Evolutionary conservation across 179 eudicot genomes (phyloP).

Genomic region (Heliamphora pulchella): DNA sequence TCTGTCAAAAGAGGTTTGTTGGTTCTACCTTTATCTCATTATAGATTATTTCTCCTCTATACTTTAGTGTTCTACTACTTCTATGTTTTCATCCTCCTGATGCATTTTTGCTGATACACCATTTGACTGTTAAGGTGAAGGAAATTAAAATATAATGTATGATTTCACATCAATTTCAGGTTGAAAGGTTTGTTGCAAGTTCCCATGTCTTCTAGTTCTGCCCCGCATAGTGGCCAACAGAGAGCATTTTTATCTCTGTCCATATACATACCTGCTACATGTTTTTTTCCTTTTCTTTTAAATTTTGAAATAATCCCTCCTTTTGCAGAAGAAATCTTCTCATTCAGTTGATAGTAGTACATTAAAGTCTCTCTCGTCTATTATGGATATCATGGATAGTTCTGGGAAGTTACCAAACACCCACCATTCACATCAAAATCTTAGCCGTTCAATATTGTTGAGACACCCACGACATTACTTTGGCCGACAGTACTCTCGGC

Average conservation of each 20-base stretch:
- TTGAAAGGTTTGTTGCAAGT: neutral
- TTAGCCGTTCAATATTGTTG: slow-evolving; percentile 36
- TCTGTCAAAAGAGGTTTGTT: slow-evolving; percentile 31
- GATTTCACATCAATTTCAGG: neutral
- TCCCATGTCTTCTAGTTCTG: neutral
- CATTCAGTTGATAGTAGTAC: slow-evolving; percentile 27
- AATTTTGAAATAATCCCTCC: neutral
- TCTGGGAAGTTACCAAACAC: slow-evolving; percentile 30
- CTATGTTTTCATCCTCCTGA: neutral
- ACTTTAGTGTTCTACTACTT: slow-evolving; percentile 2
- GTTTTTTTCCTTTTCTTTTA: neutral
- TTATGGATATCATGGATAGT: slow-evolving; percentile 38
- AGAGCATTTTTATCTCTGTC: neutral
- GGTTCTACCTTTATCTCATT: neutral
- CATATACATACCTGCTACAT: neutral
- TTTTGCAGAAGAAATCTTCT: slow-evolving; percentile 26
- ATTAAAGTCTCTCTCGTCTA: slow-evolving; percentile 30
- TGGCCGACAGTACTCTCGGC: slow-evolving; percentile 45
- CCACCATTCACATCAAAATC: slow-evolving; percentile 35
- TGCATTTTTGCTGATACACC: neutral
- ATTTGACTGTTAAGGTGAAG: neutral
- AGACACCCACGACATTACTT: slow-evolving; percentile 52
- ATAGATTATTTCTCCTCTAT: neutral
- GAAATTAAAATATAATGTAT: neutral
- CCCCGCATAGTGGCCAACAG: neutral